phyloP scores from a whole-genome alignment of 2,329 filamentous ascomycete species.

The Harringtonia aguacate region DNA sequence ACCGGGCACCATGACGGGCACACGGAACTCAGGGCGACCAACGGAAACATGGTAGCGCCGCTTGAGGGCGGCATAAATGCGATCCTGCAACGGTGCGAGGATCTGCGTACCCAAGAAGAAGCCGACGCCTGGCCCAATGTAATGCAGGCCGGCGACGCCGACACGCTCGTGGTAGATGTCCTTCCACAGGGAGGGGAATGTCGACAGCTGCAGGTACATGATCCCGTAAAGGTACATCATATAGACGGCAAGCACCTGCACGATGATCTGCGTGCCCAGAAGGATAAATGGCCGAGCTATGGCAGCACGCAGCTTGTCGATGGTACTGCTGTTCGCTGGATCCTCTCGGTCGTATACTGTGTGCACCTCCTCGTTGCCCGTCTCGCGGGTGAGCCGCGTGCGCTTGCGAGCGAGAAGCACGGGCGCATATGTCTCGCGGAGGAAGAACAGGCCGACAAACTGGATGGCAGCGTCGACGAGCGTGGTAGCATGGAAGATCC shows the following conservation, averaged over 20 bases:
- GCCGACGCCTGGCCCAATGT: constrained; percentile 24
- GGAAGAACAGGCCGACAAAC: constrained; percentile 42
- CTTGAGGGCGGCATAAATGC: constrained; percentile 31
- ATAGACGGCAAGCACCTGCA: constrained; percentile 39
- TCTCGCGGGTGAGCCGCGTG: constrained; percentile 41
- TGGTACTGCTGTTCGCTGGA: background rate
- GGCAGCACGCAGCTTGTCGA: constrained; percentile 19
- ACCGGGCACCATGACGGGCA: constrained; percentile 30
- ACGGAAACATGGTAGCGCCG: constrained; percentile 20
- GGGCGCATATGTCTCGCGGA: constrained; percentile 28
- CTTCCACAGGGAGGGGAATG: constrained; percentile 35
- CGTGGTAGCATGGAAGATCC: constrained; percentile 57
- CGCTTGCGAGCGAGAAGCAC: constrained; percentile 26
- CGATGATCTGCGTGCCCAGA: constrained; percentile 39
- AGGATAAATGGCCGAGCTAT: constrained; percentile 39
- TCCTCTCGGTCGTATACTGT: constrained; percentile 39
- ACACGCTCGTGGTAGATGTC: constrained; percentile 20
- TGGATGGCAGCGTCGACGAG: constrained; percentile 47
- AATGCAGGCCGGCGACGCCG: constrained; percentile 25
- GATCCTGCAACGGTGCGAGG: constrained; percentile 33
- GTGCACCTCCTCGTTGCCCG: constrained; percentile 35
- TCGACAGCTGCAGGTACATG: constrained; percentile 39
- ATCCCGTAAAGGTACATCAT: constrained; percentile 33
- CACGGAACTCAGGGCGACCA: constrained; percentile 30
- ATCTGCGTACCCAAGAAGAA: constrained; percentile 35